phyloP scores from a whole-genome alignment of 306 rosid species.

The Castanospermum australe region DNA sequence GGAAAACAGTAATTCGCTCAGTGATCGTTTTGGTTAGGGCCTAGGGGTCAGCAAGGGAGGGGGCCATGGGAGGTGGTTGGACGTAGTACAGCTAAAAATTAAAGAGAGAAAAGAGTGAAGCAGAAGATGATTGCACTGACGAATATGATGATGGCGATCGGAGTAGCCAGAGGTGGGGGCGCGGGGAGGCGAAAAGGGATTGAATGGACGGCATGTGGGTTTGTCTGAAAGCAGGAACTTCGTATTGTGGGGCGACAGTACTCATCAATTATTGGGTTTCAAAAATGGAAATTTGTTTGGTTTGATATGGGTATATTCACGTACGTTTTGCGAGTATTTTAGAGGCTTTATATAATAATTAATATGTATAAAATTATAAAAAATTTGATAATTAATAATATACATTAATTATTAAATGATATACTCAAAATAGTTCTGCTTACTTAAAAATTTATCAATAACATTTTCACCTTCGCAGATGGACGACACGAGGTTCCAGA shows the following conservation, averaged over 20 bases:
- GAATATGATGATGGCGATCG: background rate
- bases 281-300: background rate
- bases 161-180: background rate
- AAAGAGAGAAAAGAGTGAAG: background rate
- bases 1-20: background rate
- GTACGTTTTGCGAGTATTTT: no score
- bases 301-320: no score
- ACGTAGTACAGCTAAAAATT: background rate
- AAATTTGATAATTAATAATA: no score
- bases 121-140: constrained; percentile 15
- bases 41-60: background rate
- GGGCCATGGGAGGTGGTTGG: background rate
- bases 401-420: no score
- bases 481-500: background rate
- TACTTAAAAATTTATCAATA: no score
- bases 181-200: background rate
- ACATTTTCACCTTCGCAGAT: no score
- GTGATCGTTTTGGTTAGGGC: background rate
- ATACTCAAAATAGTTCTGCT: no score
- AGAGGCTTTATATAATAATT: no score
- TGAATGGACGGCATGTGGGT: background rate
- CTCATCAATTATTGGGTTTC: background rate
- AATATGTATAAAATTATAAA: no score
- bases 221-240: background rate
- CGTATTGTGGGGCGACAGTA: background rate